These are phyloP conservation scores for baker's yeast (Saccharomyces cerevisiae) DNA, from an alignment of 805 yeast species.

Conservation along the genomic window DNA sequence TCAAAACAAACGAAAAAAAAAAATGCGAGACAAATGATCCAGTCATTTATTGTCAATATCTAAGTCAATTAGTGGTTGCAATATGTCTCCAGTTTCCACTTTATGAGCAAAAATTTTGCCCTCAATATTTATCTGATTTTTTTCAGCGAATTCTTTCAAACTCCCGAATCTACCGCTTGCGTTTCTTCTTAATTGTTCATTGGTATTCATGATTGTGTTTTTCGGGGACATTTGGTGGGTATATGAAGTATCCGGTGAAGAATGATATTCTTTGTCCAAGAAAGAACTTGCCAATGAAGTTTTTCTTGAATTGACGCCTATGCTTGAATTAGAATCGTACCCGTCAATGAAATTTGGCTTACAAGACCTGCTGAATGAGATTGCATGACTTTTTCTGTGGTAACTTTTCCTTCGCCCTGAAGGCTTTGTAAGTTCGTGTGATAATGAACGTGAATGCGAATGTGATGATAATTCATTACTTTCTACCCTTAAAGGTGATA, in stretches of 20 bases:
- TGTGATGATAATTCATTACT: background rate
- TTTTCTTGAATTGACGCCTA: background rate
- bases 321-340: background rate
- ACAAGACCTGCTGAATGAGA: slow-evolving; percentile 2
- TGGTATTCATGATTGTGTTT: slow-evolving; percentile 15
- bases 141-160: slow-evolving; percentile 16
- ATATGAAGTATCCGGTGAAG: background rate
- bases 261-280: background rate
- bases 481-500: background rate
- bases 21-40: background rate
- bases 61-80: slow-evolving; percentile 16
- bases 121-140: slow-evolving; percentile 11
- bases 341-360: background rate
- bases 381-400: slow-evolving; percentile 10
- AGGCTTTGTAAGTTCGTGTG: background rate
- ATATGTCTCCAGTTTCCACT: slow-evolving; percentile 15
- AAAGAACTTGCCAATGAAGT: background rate
- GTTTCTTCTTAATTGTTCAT: slow-evolving; percentile 26
- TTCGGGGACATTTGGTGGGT: slow-evolving; percentile 10
- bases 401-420: background rate
- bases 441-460: background rate
- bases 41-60: slow-evolving; percentile 1
- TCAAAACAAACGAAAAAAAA: background rate
- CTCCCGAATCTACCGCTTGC: slow-evolving; percentile 13
- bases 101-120: slow-evolving; percentile 20